Conservation (phyloP, 257 asterid genomes). For the Knoxia roxburghii region DNA sequence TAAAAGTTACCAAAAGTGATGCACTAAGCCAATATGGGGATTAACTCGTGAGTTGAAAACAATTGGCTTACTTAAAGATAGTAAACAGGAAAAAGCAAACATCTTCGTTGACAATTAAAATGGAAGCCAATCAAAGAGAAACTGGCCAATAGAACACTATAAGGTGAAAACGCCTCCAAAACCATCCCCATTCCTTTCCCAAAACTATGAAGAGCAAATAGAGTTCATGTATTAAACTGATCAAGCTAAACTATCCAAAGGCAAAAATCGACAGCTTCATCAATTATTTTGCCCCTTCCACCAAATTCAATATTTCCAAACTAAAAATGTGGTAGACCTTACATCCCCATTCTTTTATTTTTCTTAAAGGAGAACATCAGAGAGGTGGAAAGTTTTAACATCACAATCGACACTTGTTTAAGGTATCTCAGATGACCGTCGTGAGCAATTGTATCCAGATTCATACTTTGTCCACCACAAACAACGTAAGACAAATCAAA, state of each 20-base stretch:
- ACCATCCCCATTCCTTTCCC: background rate
- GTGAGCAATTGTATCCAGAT: conserved; percentile 60
- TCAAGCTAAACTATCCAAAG: background rate
- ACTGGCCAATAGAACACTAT: background rate
- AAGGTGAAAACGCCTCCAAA: background rate
- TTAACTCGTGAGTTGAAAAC: no score
- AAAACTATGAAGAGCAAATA: background rate
- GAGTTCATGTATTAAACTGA: background rate
- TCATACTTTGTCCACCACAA: conserved; percentile 53
- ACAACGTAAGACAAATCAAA: no score
- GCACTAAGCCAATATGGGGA: no score
- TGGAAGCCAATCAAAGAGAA: background rate
- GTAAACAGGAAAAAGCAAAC: background rate
- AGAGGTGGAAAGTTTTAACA: conserved; percentile 40
- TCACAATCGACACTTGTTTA: conserved; percentile 36
- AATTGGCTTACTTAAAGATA: background rate
- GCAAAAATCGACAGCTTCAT: background rate
- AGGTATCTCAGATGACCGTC: conserved; percentile 78
- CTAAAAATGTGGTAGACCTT: background rate
- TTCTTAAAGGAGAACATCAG: conserved; percentile 45
- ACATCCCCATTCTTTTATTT: background rate
- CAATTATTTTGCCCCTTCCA: background rate
- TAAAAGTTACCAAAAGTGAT: no score
- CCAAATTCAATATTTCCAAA: no score
- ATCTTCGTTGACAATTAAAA: background rate